A percentile compares a stretch with the other conserved stretches of the same genome.
Conservation (phyloP, 768 basidiomycete species). For the Pleurotus eryngii region DNA sequence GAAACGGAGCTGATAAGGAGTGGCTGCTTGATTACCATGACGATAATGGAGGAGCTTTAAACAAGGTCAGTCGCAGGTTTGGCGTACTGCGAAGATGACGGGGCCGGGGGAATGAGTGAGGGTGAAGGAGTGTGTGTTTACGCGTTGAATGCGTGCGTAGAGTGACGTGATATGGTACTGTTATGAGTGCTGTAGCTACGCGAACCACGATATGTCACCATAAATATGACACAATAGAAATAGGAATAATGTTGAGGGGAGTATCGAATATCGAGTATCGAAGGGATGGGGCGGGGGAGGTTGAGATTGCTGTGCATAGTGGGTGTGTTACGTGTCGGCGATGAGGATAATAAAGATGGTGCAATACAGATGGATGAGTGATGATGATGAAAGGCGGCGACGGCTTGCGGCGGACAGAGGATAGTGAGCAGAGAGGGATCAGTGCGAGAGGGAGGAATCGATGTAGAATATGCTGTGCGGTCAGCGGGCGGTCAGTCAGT, state of each 20-base stretch:
- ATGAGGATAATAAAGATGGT: not conserved
- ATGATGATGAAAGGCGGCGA: too few species aligned
- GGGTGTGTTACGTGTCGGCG: not conserved
- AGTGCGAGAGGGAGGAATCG: too few species aligned
- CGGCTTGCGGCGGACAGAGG: too few species aligned
- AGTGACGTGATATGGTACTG: not conserved
- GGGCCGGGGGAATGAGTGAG: not conserved
- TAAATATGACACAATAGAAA: not conserved
- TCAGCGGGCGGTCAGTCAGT: not conserved
- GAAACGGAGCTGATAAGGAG: not conserved
- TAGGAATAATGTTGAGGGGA: not conserved
- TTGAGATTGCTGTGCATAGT: not conserved
- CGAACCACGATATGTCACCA: not conserved
- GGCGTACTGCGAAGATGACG: not conserved
- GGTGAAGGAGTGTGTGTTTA: not conserved
- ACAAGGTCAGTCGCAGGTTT: constrained; percentile 1
- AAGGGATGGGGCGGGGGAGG: not conserved
- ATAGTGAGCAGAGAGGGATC: too few species aligned
- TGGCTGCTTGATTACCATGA: not conserved
- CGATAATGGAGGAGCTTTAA: not conserved
- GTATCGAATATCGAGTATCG: not conserved
- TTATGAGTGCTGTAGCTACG: not conserved
- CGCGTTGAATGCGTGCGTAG: not conserved
- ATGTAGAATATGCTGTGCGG: too few species aligned
- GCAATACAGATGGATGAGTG: not conserved